phyloP scores from a whole-genome alignment of 371 early-diverging fungal genomes.

The Coemansia sp. region DNA sequence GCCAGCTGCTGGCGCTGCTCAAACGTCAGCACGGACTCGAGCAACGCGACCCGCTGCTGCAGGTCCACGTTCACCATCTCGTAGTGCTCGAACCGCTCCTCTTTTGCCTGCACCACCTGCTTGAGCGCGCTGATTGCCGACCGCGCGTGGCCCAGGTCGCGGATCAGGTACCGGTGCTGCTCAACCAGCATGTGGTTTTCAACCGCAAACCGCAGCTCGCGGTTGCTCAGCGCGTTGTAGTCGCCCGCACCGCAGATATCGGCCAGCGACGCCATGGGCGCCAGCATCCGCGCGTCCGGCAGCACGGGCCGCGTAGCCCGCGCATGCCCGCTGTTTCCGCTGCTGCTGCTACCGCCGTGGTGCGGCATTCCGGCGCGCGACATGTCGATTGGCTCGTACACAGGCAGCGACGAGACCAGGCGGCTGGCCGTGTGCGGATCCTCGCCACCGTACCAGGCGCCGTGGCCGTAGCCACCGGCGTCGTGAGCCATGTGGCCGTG shows the following conservation, averaged over 20 bases:
- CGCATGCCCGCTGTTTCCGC: not conserved
- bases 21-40: constrained; percentile 26
- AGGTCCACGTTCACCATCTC: constrained; percentile 29
- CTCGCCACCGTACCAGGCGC: constrained; percentile 3
- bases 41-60: constrained; percentile 32
- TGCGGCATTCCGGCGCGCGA: not conserved
- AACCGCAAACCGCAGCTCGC: constrained; percentile 43
- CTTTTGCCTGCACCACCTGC: constrained; percentile 46
- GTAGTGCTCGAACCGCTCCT: constrained; percentile 38
- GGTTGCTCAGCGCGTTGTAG: constrained; percentile 31
- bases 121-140: constrained; percentile 43
- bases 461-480: not conserved
- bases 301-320: constrained; percentile 37
- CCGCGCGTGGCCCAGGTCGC: constrained; percentile 45
- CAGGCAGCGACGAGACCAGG: constrained; percentile 30
- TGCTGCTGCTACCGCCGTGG: not conserved
- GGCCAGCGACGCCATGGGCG: constrained; percentile 47
- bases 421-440: constrained; percentile 5
- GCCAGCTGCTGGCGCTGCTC: constrained; percentile 33
- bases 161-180: constrained; percentile 44
- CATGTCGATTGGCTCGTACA: constrained; percentile 45
- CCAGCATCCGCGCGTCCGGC: constrained; percentile 42
- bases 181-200: constrained; percentile 49
- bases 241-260: constrained; percentile 13
- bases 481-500: not conserved